Conservation (phyloP, 192 early-diverging fungal genomes). For the Umbelopsis vinacea region DNA sequence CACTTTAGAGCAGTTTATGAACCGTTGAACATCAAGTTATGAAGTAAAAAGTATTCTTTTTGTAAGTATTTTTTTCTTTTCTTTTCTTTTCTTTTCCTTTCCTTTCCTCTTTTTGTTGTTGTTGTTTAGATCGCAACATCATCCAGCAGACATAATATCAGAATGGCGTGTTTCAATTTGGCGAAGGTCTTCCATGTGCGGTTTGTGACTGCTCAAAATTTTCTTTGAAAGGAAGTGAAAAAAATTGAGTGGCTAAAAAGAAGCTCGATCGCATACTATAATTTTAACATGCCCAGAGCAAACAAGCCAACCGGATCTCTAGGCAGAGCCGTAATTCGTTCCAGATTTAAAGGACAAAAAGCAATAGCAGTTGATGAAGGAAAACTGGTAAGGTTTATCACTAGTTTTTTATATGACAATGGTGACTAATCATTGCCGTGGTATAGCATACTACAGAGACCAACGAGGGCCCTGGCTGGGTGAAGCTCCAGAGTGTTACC, state of each 20-base stretch:
- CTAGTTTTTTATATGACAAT: neutral
- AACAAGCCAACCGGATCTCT: conserved; percentile 38
- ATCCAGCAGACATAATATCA: no score
- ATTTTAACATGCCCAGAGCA: conserved; percentile 32
- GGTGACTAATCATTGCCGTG: neutral
- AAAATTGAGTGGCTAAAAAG: neutral
- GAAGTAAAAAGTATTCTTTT: no score
- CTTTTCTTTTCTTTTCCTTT: no score
- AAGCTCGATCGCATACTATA: neutral
- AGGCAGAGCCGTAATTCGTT: conserved; percentile 42
- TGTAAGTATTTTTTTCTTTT: no score
- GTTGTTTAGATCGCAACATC: no score
- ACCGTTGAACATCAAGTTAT: no score
- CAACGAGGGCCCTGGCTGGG: conserved; percentile 84
- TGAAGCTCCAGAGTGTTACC: conserved; percentile 92
- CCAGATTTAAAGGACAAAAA: conserved; percentile 43
- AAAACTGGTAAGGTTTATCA: conserved; percentile 28
- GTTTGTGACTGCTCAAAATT: conserved; percentile 19
- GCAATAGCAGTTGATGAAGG: conserved; percentile 45
- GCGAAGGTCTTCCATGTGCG: no score
- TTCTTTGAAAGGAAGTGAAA: neutral
- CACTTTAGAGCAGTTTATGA: no score
- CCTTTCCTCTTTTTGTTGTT: no score
- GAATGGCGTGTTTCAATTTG: no score
- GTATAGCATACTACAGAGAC: conserved; percentile 81